Base-by-base conservation (phyloP, 1,284 basidiomycete species). In the Moesziomyces sp. region DNA sequence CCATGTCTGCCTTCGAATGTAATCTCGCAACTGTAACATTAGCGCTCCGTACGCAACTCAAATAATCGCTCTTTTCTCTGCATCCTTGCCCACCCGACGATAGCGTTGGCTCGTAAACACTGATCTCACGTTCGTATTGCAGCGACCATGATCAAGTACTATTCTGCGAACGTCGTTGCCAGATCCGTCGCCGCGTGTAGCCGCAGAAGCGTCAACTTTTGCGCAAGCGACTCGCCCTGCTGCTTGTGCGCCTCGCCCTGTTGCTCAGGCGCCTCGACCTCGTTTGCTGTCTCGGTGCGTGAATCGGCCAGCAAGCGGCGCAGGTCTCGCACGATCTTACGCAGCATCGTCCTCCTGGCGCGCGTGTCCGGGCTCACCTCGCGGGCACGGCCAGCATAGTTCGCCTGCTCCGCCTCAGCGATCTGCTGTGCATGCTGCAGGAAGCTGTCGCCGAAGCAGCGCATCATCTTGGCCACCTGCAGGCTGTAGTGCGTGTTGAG, bases 381-480 rank as follows among this genome's bases (percentile, higher is more conserved):
- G 3, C 38, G 40, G 1, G 43, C 42, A 11, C 30, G 38, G 26
- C 52, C 49, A 13, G 35, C 56, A 14, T 59, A 42, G 40, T 44
- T 40, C 7, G 28, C 16, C 11, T 50, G 52, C 46, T 72, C 69
- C 3, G 40, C 21, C 10, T 38, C 55, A 2, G 69, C 69, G n/a
- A 72, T 56, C 5, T 40, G 30, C 23, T 52, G 40, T 1, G 69
- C 69, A 3, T 49, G 46, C n/a, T 63, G 44, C 30, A 72, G n/a
- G 33, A 72, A 72, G 26, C 23, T 30, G 14, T 40, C 16, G 2
- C 35, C 30, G 44, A 72, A 72, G 44, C 69, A 67, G 26, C 57
- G 55, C 63, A 72, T 72, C 72, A 74, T 64, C 49, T 47, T 60
- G n/a, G 71, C 71, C 28, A 77, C 63, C 24, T 70, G 60, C 5